Base-by-base conservation (phyloP, 2,329 filamentous ascomycete species). In the Alternaria ventricosa region DNA sequence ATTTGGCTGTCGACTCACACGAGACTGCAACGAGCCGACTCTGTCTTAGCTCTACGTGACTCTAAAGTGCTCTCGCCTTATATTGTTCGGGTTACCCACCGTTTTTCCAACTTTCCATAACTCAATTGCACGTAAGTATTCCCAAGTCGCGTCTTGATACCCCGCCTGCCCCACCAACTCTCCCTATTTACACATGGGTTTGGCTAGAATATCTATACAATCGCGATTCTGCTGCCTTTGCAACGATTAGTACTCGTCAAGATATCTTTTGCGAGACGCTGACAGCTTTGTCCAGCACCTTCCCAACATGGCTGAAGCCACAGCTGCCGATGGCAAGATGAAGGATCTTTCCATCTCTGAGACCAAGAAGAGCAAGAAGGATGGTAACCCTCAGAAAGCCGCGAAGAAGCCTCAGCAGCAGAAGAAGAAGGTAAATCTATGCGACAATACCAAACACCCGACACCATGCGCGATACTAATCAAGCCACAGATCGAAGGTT, bases 401-500 rank as follows among this genome's bases (percentile, higher is more conserved):
- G 71, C 72, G 9, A 78, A 77, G 69, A 87, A 85, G 68, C 78
- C 83, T 43, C 77, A 80, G 63, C 76, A 78, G 54, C 74, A 84
- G 67, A 86, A 87, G 78, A 87, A 87, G 71, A 80, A 80, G 76
- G 75, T 79, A 63, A 61, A 72, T 23, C 10, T 5, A 68, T 28
- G 49, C 30, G 23, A 15, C 15, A 22, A 22, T 20, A n/a, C 22
- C 6, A 46, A n/a, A 23, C 23, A 18, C 23, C 10, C 47, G 25
- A 23, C 30, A 23, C 5, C 22, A 28, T 50, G 55, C 43, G 49
- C 33, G 33, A 51, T 66, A 36, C 72, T 77, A 60, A 77, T 72
- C 51, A 53, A 45, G 47, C 33, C 45, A 71, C 78, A 83, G 81
- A 85, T 84, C 50, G 87, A 89, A 46, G 87, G 87, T 51, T 85